A percentile compares a stretch with the other conserved stretches of the same genome.
phyloP scores from a whole-genome alignment of 176 grass and related monocot species.

The Rhynchospora breviuscula region DNA sequence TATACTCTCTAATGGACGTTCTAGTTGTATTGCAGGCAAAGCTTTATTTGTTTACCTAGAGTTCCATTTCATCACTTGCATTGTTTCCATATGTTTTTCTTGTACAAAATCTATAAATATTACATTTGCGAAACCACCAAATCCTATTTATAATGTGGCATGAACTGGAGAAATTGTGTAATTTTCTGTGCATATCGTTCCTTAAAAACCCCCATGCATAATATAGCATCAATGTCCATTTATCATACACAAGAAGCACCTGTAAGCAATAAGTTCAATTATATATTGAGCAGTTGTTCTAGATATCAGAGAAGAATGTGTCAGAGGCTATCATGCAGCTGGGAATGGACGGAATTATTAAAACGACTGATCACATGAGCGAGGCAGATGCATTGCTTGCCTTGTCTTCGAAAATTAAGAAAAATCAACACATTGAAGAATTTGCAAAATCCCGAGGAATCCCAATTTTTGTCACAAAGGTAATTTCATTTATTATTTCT shows the following conservation, averaged over 20 bases:
- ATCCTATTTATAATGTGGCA: background rate
- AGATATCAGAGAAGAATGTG: slow-evolving; percentile 64
- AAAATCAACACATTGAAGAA: slow-evolving; percentile 75
- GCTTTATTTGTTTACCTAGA: background rate
- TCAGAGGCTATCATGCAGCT: slow-evolving; percentile 73
- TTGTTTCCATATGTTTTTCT: background rate
- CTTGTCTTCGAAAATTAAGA: slow-evolving; percentile 67
- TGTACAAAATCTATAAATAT: slow-evolving; percentile 5
- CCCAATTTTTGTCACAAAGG: slow-evolving; percentile 78
- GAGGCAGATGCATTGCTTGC: slow-evolving; percentile 81
- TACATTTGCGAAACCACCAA: background rate
- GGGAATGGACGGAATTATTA: slow-evolving; percentile 50
- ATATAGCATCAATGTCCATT: background rate
- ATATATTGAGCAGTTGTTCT: slow-evolving; percentile 75
- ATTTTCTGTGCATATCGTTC: background rate
- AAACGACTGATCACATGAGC: slow-evolving; percentile 58
- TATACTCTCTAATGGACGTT: background rate
- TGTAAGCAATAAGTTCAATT: slow-evolving; percentile 24
- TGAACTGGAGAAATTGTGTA: background rate
- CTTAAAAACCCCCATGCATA: background rate
- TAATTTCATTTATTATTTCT: background rate
- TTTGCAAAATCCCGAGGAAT: slow-evolving; percentile 49
- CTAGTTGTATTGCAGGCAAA: background rate
- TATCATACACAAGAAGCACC: background rate
- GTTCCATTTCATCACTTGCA: background rate